Evolutionary conservation across 257 asterid species (phyloP).

Genomic region (Osmanthus fragrans): DNA sequence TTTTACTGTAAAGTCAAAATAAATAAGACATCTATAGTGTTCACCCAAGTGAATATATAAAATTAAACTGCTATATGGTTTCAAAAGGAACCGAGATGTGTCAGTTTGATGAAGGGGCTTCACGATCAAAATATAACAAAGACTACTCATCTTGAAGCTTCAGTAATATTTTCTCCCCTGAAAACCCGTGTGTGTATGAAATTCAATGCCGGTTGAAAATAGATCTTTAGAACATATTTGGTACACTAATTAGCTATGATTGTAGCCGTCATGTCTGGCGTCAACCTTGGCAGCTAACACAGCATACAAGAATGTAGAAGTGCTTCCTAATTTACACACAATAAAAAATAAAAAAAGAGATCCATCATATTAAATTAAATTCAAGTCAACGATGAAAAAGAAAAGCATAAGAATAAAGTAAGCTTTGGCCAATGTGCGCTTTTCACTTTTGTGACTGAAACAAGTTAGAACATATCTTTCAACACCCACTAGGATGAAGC

Average conservation of each 20-base stretch:
- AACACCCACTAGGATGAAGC: not conserved
- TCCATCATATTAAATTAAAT: too few relatives aligned
- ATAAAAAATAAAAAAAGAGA: too few relatives aligned
- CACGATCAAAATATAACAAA: not conserved
- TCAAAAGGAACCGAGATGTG: not conserved
- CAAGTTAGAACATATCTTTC: too few relatives aligned
- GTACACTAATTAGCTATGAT: not conserved
- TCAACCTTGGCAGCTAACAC: not conserved
- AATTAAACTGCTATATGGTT: not conserved
- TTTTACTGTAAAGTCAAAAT: too few relatives aligned
- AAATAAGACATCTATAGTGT: not conserved
- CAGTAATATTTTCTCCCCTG: not conserved
- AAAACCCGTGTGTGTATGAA: not conserved
- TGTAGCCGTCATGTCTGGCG: not conserved
- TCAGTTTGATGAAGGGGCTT: not conserved
- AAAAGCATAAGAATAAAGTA: too few relatives aligned
- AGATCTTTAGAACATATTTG: not conserved
- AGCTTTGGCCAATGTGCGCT: too few relatives aligned
- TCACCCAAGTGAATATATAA: not conserved
- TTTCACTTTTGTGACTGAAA: too few relatives aligned
- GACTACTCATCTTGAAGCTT: not conserved
- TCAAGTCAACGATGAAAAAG: not conserved
- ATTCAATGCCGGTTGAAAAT: not conserved
- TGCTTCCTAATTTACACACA: slow-evolving; percentile 1
- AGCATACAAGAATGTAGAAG: not conserved